phyloP scores from a whole-genome alignment of 768 basidiomycete species.

The Leccinum boreale region DNA sequence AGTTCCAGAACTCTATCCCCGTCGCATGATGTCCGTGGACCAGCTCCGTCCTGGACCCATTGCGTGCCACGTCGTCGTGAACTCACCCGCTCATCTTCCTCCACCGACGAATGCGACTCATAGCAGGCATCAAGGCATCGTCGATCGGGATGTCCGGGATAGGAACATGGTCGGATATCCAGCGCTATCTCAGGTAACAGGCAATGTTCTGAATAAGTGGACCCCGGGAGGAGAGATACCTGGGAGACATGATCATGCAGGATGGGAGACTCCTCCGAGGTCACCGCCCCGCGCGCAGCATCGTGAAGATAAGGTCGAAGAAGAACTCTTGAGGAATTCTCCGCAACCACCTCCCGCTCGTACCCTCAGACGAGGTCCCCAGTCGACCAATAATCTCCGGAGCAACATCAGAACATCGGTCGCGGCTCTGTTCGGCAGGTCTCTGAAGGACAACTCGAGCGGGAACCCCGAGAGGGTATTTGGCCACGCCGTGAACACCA shows the following conservation, averaged over 20 bases:
- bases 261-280: slow-evolving; percentile 1
- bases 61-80: not conserved
- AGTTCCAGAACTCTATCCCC: not conserved
- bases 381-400: slow-evolving; percentile 3
- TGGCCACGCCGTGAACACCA: slow-evolving; percentile 13
- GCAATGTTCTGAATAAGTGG: slow-evolving; percentile 6
- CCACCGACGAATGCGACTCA: not conserved
- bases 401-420: slow-evolving; percentile 2
- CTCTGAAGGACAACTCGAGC: not conserved
- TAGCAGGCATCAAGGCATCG: not conserved
- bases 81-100: not conserved
- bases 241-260: not conserved
- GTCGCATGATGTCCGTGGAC: slow-evolving; percentile 10
- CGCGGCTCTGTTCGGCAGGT: slow-evolving; percentile 1
- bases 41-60: not conserved
- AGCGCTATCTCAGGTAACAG: slow-evolving; percentile 20
- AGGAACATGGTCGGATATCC: slow-evolving; percentile 5
- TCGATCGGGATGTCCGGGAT: not conserved
- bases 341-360: not conserved
- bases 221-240: not conserved
- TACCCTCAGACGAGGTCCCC: slow-evolving; percentile 10
- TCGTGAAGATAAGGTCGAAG: not conserved
- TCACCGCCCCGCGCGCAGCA: not conserved
- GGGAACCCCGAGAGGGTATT: slow-evolving; percentile 10
- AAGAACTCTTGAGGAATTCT: slow-evolving; percentile 11